A percentile compares a stretch with the other conserved stretches of the same genome.
These are phyloP conservation scores for Laguncularia racemosa DNA, from an alignment of 345 rosid genomes.

Conservation along the genomic window DNA sequence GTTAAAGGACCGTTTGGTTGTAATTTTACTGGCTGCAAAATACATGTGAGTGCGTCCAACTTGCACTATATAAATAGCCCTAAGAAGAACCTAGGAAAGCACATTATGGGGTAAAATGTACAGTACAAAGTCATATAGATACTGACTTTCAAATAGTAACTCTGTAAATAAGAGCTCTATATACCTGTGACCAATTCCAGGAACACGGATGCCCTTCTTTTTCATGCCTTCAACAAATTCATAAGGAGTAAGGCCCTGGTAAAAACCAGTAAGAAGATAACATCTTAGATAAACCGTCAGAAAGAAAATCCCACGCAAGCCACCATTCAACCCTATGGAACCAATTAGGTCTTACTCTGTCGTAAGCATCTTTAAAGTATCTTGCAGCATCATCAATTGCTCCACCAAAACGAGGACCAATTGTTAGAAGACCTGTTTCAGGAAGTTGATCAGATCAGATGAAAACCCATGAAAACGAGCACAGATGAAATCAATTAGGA, in stretches of 20 bases:
- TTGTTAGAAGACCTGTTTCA: conserved; percentile 78
- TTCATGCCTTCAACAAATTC: conserved; percentile 95
- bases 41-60: too few species aligned
- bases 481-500: conserved; percentile 1
- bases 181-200: conserved; percentile 96
- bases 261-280: conserved; percentile 8
- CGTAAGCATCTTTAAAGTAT: conserved; percentile 94
- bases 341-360: conserved; percentile 40
- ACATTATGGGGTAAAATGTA: too few species aligned
- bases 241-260: conserved; percentile 75
- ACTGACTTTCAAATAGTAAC: not conserved
- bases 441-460: conserved; percentile 5
- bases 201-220: conserved; percentile 97
- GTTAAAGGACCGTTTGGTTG: too few species aligned
- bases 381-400: conserved; percentile 98
- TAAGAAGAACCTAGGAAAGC: too few species aligned
- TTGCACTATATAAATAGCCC: too few species aligned
- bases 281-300: conserved; percentile 9
- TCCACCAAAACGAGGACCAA: conserved; percentile 98
- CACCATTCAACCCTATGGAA: too few species aligned
- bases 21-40: too few species aligned
- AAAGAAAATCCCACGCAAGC: not conserved
- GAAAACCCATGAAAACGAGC: not conserved
- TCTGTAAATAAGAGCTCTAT: not conserved
- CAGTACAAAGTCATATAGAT: too few species aligned